These are phyloP conservation scores for Tuber calosporum DNA, from an alignment of 495 filamentous ascomycete species.

Conservation along the genomic window DNA sequence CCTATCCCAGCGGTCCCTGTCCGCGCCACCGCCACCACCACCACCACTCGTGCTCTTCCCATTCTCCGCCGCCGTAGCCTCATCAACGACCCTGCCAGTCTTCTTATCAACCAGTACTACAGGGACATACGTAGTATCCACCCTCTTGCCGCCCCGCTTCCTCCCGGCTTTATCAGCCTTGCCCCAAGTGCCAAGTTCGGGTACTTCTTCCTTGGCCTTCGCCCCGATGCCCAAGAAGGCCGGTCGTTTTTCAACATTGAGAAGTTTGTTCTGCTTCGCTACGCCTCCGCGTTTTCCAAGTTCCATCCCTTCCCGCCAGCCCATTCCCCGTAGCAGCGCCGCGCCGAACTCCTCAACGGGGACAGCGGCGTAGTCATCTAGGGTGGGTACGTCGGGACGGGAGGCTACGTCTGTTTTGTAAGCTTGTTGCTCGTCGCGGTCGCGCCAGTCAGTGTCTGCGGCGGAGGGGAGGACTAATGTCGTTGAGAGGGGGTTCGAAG, in stretches of 20 bases:
- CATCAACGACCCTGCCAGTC: constrained; percentile 57
- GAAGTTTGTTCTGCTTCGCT: constrained; percentile 47
- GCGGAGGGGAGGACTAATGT: constrained; percentile 53
- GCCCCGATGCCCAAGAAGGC: constrained; percentile 82
- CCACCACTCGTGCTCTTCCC: constrained; percentile 42
- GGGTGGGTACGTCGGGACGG: constrained; percentile 65
- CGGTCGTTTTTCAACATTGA: constrained; percentile 58
- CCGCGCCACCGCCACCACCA: background rate
- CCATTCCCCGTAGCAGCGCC: constrained; percentile 80
- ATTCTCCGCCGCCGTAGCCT: constrained; percentile 44
- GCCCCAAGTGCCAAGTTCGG: constrained; percentile 63
- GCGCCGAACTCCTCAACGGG: constrained; percentile 93
- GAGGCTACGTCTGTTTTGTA: constrained; percentile 61
- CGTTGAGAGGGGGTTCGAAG: constrained; percentile 48
- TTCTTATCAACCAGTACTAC: constrained; percentile 58
- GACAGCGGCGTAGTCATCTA: constrained; percentile 78
- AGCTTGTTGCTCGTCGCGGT: constrained; percentile 56
- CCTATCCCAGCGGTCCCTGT: background rate
- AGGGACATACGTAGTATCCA: constrained; percentile 58
- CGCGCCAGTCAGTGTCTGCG: constrained; percentile 42
- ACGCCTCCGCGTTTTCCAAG: constrained; percentile 52
- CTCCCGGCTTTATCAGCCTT: constrained; percentile 54
- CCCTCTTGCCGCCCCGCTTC: constrained; percentile 43
- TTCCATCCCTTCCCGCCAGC: constrained; percentile 80
- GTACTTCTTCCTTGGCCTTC: constrained; percentile 47